phyloP scores from a whole-genome alignment of 1,139 yeast species.

The Yamadazyma kanchanaburiensis region DNA sequence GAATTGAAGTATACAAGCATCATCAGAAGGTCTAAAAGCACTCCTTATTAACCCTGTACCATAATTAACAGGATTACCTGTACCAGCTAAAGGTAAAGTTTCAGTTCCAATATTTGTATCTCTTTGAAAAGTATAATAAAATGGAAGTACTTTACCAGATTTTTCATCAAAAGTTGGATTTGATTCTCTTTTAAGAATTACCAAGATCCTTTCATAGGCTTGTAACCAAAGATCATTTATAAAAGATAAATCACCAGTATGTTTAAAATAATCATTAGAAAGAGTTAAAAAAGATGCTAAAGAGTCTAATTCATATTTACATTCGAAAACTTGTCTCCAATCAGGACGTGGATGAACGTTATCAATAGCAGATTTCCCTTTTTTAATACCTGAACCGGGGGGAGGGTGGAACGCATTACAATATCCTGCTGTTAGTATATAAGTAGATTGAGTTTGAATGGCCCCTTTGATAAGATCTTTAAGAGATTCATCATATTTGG shows the following conservation, averaged over 20 bases:
- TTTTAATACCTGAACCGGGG: constrained; percentile 49
- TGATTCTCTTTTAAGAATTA: constrained; percentile 59
- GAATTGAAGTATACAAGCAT: constrained; percentile 76
- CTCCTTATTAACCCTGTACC: constrained; percentile 73
- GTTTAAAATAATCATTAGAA: constrained; percentile 63
- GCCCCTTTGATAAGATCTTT: constrained; percentile 67
- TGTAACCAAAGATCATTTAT: constrained; percentile 53
- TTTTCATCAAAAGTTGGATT: constrained; percentile 57
- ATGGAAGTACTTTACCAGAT: constrained; percentile 50
- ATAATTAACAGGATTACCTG: constrained; percentile 77
- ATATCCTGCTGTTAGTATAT: constrained; percentile 62
- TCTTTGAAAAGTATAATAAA: constrained; percentile 67
- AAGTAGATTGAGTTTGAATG: constrained; percentile 71
- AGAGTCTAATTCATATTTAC: constrained; percentile 87
- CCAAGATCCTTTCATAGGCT: constrained; percentile 54
- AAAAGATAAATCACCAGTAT: constrained; percentile 54
- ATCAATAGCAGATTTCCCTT: constrained; percentile 59
- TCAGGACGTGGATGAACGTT: constrained; percentile 66
- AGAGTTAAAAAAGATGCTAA: constrained; percentile 78
- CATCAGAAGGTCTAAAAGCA: constrained; percentile 92
- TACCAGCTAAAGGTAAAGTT: constrained; percentile 73
- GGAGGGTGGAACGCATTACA: constrained; percentile 95
- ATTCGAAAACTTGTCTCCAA: constrained; percentile 75
- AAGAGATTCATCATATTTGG: constrained; percentile 48
- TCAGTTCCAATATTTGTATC: constrained; percentile 76